Base-by-base conservation (phyloP, 805 yeast genomes). In the Tetrapisispora phaffii region DNA sequence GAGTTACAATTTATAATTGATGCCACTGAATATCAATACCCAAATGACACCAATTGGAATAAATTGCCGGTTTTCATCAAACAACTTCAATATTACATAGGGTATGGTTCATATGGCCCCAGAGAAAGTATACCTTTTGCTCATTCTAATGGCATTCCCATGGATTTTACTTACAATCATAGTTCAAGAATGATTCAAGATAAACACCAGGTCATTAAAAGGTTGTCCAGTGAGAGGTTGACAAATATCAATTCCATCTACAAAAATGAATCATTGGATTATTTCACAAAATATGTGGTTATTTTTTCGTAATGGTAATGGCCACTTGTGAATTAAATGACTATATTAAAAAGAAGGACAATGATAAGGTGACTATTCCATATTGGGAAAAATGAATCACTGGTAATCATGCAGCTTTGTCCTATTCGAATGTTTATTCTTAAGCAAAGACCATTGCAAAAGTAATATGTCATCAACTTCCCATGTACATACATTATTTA, bases 71-170 rank as follows among this genome's bases (percentile, higher is more conserved):
- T 48, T 12, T 71, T 74, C 42, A 73, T 73, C 43, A 81, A 82
- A 56, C 67, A 73, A 49, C 66, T 81, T 50, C 72, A 77, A 9
- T 81, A 77, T 58, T 80, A 72, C 64, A 70, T 80, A 26, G 72
- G 80, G 0, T 84, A 79, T 60, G 89, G 89, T 2, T 69, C 80
- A 40, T 76, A 83, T 72, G 93, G 88, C 0, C 80, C 78, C 1
- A 69, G 94, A 49, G 79, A 75, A 40, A 74, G 75, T 19, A 73
- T 81, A 45, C 62, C 69, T 69, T 50, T 69, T 76, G 36, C 37
- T 4, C 35, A 22, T 13, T 17, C 13, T 10, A 9, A 16, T 7
- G 8, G 2, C 12, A 36, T 42, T 13, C 45, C 45, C 2, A 19
- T 21, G 3, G 45, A 43, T 24, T 43, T 43, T 20, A 32, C 33